A percentile compares a stretch with the other conserved stretches of the same genome.
Conservation (phyloP, 1,284 basidiomycete genomes). For the Ceratobasidium sp. region DNA sequence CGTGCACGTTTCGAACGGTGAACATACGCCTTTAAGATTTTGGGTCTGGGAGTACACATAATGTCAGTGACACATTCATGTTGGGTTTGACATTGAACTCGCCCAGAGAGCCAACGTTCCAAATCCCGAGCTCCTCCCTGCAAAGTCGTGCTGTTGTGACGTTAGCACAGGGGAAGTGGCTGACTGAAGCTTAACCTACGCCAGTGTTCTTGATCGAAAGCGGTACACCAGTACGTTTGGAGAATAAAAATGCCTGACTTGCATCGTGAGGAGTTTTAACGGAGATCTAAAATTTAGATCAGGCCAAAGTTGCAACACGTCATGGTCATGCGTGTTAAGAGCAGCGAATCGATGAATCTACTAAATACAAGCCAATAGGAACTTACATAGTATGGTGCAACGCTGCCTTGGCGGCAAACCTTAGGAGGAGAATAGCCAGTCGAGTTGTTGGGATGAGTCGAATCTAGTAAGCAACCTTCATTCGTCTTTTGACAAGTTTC, state of each 20-base stretch:
- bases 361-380: too few relatives aligned
- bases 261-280: conserved; percentile 54
- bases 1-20: too few relatives aligned
- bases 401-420: conserved; percentile 29
- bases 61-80: too few relatives aligned
- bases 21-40: conserved; percentile 39
- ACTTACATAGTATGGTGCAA: conserved; percentile 20
- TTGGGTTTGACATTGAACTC: background rate
- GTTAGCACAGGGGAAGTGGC: background rate
- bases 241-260: conserved; percentile 54
- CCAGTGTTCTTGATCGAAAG: conserved; percentile 61
- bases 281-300: conserved; percentile 56
- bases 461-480: conserved; percentile 21
- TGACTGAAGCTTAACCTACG: background rate
- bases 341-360: too few relatives aligned
- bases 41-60: conserved; percentile 12
- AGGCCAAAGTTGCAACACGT: too few relatives aligned
- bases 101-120: conserved; percentile 26
- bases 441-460: background rate
- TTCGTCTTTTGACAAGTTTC: conserved; percentile 32
- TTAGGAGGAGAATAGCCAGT: background rate
- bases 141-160: conserved; percentile 27
- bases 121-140: conserved; percentile 22
- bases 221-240: conserved; percentile 52
- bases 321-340: too few relatives aligned